Percentiles rank a stretch among this genome's conserved stretches.
Evolutionary conservation across 2,329 filamentous ascomycete species (phyloP).

Genomic region (Coniochaeta prunicola): DNA sequence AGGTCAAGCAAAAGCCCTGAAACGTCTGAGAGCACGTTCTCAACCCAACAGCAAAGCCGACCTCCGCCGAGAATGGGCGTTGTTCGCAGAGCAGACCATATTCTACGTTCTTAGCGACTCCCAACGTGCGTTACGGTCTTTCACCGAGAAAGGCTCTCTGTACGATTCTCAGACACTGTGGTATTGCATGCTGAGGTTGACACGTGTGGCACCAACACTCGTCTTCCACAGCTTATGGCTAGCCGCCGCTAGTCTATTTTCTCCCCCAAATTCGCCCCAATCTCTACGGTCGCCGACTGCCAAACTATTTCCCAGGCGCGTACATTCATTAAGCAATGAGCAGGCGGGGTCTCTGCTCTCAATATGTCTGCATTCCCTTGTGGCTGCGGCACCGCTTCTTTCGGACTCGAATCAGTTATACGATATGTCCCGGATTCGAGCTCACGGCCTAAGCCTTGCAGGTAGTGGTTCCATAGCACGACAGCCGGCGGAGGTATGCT

Average conservation of each 20-base stretch:
- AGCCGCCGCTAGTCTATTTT: conserved; percentile 50
- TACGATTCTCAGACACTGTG: conserved; percentile 55
- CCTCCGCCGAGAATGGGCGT: conserved; percentile 44
- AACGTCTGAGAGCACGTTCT: conserved; percentile 21
- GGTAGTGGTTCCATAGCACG: conserved; percentile 36
- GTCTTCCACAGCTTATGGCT: conserved; percentile 61
- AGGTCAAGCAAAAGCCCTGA: conserved; percentile 21
- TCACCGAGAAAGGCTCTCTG: conserved; percentile 42
- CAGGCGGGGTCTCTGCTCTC: conserved; percentile 49
- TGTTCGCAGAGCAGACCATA: conserved; percentile 57
- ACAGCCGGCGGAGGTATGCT: conserved; percentile 41
- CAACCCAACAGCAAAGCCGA: conserved; percentile 17
- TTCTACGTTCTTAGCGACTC: conserved; percentile 58
- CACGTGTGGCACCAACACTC: conserved; percentile 46
- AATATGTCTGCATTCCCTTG: conserved; percentile 55
- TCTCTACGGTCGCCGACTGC: conserved; percentile 28
- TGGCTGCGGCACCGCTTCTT: conserved; percentile 48
- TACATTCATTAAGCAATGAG: conserved; percentile 32
- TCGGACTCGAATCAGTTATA: conserved; percentile 39
- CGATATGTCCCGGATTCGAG: conserved; percentile 54
- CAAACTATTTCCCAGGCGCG: conserved; percentile 26
- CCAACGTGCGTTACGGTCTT: conserved; percentile 46
- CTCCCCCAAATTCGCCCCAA: conserved; percentile 40
- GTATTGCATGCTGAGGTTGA: conserved; percentile 56
- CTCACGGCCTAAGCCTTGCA: conserved; percentile 42